Base-by-base conservation (phyloP, 441 rosid genomes). In the Pelargonium myrrhifolium region DNA sequence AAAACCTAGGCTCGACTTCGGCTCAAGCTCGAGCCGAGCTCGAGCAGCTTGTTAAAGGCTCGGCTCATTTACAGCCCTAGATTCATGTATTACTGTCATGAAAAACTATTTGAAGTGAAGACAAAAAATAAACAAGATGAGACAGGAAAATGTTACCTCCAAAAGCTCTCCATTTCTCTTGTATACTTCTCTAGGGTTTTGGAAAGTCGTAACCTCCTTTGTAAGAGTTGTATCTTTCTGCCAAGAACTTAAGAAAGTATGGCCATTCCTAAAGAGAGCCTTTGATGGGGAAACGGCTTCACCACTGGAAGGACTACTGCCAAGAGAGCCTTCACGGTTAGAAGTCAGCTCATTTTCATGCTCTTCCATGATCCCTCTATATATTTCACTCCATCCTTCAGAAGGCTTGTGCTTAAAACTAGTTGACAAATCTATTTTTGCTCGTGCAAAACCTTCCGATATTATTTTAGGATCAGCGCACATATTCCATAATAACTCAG, bases 161-260 rank as follows among this genome's bases (percentile, higher is more conserved):
- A 93, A 78, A 71, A 93, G 95, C 80, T 91, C 96, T 71, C 99
- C 99, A 35, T 82, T 86, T 78, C 85, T 87, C 86, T 85, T 89
- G 53, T 80, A 86, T 74, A 89, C 76, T 82, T 89, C 97, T 82
- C 80, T 79, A 63, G 93, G 86, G 69, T 63, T 76, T 72, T 79
- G 81, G 72, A 93, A 93, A 76, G 75, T 75, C 18, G 81, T 74
- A 37, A 73, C 74, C 73, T 75, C 93, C 77, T 71, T 85, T 72
- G 71, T 61, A 75, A 72, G 65, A 65, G 47, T 53, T 43, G 82
- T 45, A 51, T 83, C 82, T 79, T 80, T 93, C 77, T 73, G 91
- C 83, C 86, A 81, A 67, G 86, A 83, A 81, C 78, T 83, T 65
- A 78, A 65, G 65, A 69, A 76, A 63, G 84, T n/a, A 35, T 75